Base-by-base conservation (phyloP, 2,329 filamentous ascomycete species). In the Fusarium sp. region DNA sequence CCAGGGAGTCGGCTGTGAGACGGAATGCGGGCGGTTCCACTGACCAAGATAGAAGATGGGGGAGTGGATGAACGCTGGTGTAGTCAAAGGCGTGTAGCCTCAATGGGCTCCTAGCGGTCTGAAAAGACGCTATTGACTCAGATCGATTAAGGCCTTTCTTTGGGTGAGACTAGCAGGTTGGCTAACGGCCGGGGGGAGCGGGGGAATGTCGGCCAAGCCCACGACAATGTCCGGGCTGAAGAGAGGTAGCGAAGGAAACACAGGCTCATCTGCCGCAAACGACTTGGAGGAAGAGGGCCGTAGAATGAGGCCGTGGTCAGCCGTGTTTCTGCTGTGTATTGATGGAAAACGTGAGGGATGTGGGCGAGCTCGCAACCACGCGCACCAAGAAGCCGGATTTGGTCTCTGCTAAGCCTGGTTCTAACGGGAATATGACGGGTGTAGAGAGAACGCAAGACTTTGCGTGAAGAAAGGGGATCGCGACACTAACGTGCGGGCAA, bases 1-100 rank as follows among this genome's bases (percentile, higher is more conserved):
- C 72, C 72, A 78, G 68, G 66, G 73, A 73, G 70, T 62, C 48
- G 73, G 73, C 73, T 70, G 62, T 64, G 45, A 62, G 63, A 65
- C 65, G 75, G 77, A 78, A 78, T 78, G 75, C 68, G 74, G 74
- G 73, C 62, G 70, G 77, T 59, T 71, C 77, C 75, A 78, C 77
- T 63, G 62, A 61, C 57, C 61, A 62, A 62, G 68, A 68, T 50
- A 61, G 68, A 66, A 45, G 68, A 62, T 68, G 66, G 62, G 70
- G 66, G 64, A 66, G 70, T 72, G 70, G 56, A 32, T 57, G 73
- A 62, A 65, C 57, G 48, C 41, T 70, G 69, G 67, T 58, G 63
- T 64, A 68, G 56, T 61, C 32, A 68, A 68, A 64, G 60, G 64
- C 54, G 67, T 66, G 60, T 50, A 67, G 59, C 57, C 62, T 45